Percentiles rank a stretch among this genome's conserved stretches.
Conservation (phyloP, 2,329 filamentous ascomycete species). For the Sclerotiophoma versabilis region DNA sequence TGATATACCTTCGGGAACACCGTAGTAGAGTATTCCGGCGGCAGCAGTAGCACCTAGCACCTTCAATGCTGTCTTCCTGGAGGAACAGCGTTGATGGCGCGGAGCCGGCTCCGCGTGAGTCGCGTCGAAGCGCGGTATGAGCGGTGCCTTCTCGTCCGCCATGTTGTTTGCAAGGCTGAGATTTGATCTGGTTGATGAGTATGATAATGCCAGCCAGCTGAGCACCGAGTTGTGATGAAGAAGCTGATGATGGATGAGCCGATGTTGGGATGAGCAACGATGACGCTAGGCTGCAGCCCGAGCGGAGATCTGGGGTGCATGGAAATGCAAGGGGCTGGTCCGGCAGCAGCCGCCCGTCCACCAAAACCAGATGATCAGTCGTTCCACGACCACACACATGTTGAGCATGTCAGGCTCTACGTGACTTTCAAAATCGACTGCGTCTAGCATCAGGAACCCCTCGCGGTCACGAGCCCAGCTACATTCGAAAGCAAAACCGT, state of each 20-base stretch:
- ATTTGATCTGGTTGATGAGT: neutral
- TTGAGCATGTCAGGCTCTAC: no score
- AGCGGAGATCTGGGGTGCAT: slow-evolving; percentile 33
- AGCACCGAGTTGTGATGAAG: slow-evolving; percentile 22
- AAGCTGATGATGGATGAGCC: slow-evolving; percentile 9
- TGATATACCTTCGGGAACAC: slow-evolving; percentile 19
- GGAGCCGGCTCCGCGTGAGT: slow-evolving; percentile 4
- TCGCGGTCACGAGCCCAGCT: no score
- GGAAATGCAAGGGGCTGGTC: slow-evolving; percentile 25
- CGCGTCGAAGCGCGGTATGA: slow-evolving; percentile 22
- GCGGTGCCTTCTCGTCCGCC: slow-evolving; percentile 32
- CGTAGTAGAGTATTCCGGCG: slow-evolving; percentile 31
- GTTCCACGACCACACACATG: neutral
- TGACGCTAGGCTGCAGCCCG: slow-evolving; percentile 22
- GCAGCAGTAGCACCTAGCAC: slow-evolving; percentile 27
- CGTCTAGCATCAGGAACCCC: no score
- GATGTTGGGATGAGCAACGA: slow-evolving; percentile 15
- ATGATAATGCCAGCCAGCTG: slow-evolving; percentile 34
- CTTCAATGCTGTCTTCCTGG: slow-evolving; percentile 21
- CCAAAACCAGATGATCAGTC: neutral
- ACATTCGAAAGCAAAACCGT: no score
- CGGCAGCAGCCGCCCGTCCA: slow-evolving; percentile 7
- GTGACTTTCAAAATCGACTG: no score
- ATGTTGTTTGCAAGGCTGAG: slow-evolving; percentile 15
- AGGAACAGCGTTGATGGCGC: slow-evolving; percentile 23